Base-by-base conservation (phyloP, 2,329 filamentous ascomycete species). In the Trichoderma oligosporum region DNA sequence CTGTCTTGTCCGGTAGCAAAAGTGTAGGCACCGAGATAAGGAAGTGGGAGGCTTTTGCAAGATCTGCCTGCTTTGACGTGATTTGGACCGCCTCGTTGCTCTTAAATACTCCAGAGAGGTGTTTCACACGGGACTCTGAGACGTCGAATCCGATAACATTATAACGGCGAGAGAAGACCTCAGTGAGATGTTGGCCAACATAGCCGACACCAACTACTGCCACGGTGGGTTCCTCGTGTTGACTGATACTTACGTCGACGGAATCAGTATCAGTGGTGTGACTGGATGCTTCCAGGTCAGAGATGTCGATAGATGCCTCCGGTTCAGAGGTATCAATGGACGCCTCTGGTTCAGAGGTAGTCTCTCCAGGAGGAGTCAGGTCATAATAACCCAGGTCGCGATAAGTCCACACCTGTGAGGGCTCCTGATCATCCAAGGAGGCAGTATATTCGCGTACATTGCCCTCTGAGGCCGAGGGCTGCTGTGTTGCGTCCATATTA, bases 1-100 rank as follows among this genome's bases (percentile, higher is more conserved):
- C 73, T 3, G 70, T 73, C 61, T 75, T 75, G 64, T 81, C 74
- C 0, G 71, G 67, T 4, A 70, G 69, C 7, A 82, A 70, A 1
- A 79, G 71, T 0, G 80, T 82, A 1, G 80, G 80, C 2, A 82
- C 79, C 0, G 78, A 75, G 59, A 82, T 78, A 35, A 82, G 74
- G 53, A 80, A 80, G 64, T 82, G 78, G 0, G 76, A 79, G 7
- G 76, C 80, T 29, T 64, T 59, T 3, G 66, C 61, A 12, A 82
- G 69, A 11, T 74, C 70, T 8, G 61, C 62, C 7, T 74, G 62
- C 25, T 71, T 68, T 16, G 67, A 68, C 1, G 78, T 77, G 62
- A 78, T 72, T 4, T 63, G 65, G 27, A 72, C 67, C n/a, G n/a
- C n/a, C 8, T 65, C 67, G 38, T 62, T 66, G 20, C 65, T 68